Evolutionary conservation across 495 filamentous ascomycete genomes (phyloP), one percentile per base, ranked within the genome.

Genomic region (Sordaria brevicollis): DNA sequence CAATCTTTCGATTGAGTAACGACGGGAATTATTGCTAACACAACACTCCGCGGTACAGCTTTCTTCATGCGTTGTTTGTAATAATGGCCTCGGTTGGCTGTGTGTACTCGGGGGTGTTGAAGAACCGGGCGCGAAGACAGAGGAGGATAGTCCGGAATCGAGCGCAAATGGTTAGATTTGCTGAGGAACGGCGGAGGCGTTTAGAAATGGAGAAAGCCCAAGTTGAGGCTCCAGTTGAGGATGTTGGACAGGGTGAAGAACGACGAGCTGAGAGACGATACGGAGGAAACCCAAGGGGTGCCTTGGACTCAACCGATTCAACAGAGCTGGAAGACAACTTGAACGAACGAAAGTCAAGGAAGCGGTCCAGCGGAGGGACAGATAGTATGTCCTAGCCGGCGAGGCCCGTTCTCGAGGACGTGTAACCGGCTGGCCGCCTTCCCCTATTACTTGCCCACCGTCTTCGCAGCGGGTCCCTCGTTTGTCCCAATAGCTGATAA

Each of bases 91-190:
- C 71, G 6, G 66, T n/a, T 11, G 76, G 69, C 4, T 35, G 29
- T 34, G 62, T 77, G 3, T 74, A 72, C 11, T 21, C 57, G 15
- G 33, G 67, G 0, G 65, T 65, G 2, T 25, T 37, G 9, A 68
- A 68, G 19, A 73, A 69, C 9, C 70, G 65, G 29, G 29, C 19
- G 1, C 19, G 35, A 10, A 35, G 13, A 3, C 43, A 66, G 13
- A 54, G 62, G 29, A 41, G 35, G 36, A 17, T 75, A 21, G 69
- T 69, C 2, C 21, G 37, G 29, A 76, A 66, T 29, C 73, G 72
- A 33, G 71, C 70, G 5, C 71, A 77, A 54, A 72, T 76, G 68
- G 49, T 76, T 4, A 54, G 72, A 33, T 75, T 76, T 33, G 68
- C 19, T 37, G 70, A 76, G 11, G 49, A 62, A 31, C 49, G 49